Evolutionary conservation across 768 basidiomycete genomes (phyloP), one percentile per base, ranked within the genome.

Genomic region (Tephrocybe sp.): DNA sequence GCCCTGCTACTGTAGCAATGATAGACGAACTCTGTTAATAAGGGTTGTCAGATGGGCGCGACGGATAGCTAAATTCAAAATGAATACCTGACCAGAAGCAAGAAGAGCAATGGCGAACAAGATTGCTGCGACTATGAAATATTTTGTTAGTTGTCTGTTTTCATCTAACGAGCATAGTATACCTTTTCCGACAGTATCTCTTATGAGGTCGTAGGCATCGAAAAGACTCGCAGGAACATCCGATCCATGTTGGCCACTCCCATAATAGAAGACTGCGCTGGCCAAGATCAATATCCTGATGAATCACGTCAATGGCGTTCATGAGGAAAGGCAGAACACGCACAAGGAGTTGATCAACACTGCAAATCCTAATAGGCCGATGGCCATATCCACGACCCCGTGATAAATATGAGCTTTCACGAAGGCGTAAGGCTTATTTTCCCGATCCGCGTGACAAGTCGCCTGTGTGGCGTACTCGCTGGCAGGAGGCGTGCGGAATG

Each of bases 81-180:
- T 5, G 47, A 58, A 22, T 59, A 75, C 77, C 69, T 97, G 93
- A 2, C 95, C 94, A 2, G 92, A 75, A 27, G 86, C 83, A 11
- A 98, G 77, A 12, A 98, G 71, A 2, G 90, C 91, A 34, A 98
- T 62, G 1, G 95, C 94, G 59, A 97, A 98, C 32, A 97, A 69
- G n/a, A 83, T 80, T 0, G 88, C 94, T 7, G 91, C 86, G 32
- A 79, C 91, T 90, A 26, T 5, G 28, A n/a, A 13, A 35, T 19
- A 30, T 51, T 38, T 44, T 32, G n/a, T 6, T n/a, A 35, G n/a
- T 46, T 13, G 49, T 26, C 34, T 24, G 37, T 16, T 26, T 15
- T 49, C 39, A 31, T 34, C 11, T 35, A n/a, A 35, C 9, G 34
- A 35, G 15, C 45, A n/a, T n/a, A 7, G 9, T 18, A 7, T 11